Evolutionary conservation across 176 grass and related monocot species (phyloP), one percentile per base, ranked within the genome.

Genomic region (Carex myosuroides): DNA sequence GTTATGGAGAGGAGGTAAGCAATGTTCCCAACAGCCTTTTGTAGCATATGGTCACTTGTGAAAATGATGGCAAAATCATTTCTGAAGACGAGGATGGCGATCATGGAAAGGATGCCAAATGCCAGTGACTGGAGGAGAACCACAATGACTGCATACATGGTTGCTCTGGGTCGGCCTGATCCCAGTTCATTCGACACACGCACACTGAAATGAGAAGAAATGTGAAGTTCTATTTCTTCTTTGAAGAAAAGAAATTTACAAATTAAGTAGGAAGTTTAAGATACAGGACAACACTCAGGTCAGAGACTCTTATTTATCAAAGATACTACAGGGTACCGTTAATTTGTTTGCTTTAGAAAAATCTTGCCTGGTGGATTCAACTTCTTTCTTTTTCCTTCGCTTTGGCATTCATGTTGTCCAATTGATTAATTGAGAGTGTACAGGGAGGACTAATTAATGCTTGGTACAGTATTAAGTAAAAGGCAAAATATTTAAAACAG

Each of bases 141-240:
- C 11, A 92, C 92, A 9, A 73, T 48, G 75, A 97, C 92, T 0
- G 94, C 92, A n/a, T 94, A 57, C 81, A 72, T 89, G 0, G 90
- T 91, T 0, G 94, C 94, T 0, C 92, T 75, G 0, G 94, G 94
- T 3, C 92, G 58, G 0, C 92, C 94, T 0, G 94, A 91, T 1
- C 92, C 94, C 1, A 97, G 87, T 89, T 97, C 94, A 50, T 97
- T 97, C 0, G 92, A 97, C 13, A 97, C 94, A 46, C 92, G 90
- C 0, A 97, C 90, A 35, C 94, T 97, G 83, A 52, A 57, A 42
- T 37, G 39, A 64, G 8, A 50, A 81, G 66, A 14, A 48, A 79
- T 35, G 1, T 73, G 14, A 73, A 20, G 8, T 13, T 41, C 48
- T 56, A 24, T 41, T 56, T 55, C 20, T 65, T 11, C 18, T 73